Evolutionary conservation across 352 stramenopile genomes (phyloP).

Genomic region (Blastocystis sp.): DNA sequence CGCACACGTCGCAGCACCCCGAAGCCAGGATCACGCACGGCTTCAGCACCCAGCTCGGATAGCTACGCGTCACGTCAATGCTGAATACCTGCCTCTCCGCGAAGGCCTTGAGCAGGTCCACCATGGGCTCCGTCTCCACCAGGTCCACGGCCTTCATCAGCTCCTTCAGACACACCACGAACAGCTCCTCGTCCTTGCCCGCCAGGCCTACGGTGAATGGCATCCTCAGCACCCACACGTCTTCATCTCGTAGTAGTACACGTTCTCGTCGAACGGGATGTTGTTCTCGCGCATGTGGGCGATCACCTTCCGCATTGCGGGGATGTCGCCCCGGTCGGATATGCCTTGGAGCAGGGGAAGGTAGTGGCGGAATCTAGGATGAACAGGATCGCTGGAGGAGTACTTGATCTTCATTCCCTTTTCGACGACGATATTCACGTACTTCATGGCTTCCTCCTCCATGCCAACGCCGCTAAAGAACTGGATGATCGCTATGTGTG

Average conservation of each 20-base stretch:
- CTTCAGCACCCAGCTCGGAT: slow-evolving; percentile 13
- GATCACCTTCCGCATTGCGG: neutral
- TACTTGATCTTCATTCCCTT: slow-evolving; percentile 47
- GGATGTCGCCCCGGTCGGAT: slow-evolving; percentile 26
- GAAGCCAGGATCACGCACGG: slow-evolving; percentile 34
- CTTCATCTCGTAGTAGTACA: slow-evolving; percentile 51
- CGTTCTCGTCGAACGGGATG: slow-evolving; percentile 11
- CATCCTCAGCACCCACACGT: neutral
- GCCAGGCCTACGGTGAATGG: neutral
- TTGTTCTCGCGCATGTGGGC: slow-evolving; percentile 18
- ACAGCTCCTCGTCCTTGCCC: neutral
- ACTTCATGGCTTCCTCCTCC: slow-evolving; percentile 38
- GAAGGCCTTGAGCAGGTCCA: slow-evolving; percentile 2
- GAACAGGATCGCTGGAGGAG: neutral
- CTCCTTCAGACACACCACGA: slow-evolving; percentile 1
- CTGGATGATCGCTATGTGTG: slow-evolving; percentile 39
- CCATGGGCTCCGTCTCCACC: neutral
- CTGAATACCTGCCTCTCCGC: neutral
- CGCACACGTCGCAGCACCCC: slow-evolving; percentile 13
- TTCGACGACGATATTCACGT: slow-evolving; percentile 38
- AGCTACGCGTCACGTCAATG: neutral
- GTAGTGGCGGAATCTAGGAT: slow-evolving; percentile 25
- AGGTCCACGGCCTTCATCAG: neutral
- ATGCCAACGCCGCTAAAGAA: slow-evolving; percentile 24
- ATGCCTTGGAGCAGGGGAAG: slow-evolving; percentile 26